Evolutionary conservation across 2,329 filamentous ascomycete genomes (phyloP).

Genomic region (Trichophyton schoenleinii): DNA sequence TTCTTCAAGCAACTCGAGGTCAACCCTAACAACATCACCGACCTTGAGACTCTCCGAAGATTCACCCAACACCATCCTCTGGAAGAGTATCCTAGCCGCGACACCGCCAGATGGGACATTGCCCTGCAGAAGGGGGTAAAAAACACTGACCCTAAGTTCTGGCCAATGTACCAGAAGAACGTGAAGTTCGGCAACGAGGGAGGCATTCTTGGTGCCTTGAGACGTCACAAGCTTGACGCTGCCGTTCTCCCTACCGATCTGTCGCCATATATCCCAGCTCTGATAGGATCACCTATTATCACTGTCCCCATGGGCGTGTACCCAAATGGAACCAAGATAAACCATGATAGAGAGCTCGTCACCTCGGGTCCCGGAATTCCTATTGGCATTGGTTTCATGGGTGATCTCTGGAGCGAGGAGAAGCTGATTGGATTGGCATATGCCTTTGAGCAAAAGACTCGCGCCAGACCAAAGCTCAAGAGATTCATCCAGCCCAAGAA

Average conservation of each 20-base stretch:
- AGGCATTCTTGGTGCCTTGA: conserved; percentile 49
- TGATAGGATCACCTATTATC: conserved; percentile 49
- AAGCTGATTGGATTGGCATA: conserved; percentile 53
- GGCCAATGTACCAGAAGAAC: conserved; percentile 43
- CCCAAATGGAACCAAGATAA: conserved; percentile 37
- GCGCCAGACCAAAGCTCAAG: conserved; percentile 35
- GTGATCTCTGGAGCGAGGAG: conserved; percentile 48
- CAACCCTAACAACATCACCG: conserved; percentile 46
- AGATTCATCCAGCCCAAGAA: conserved; percentile 39
- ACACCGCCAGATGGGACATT: conserved; percentile 46
- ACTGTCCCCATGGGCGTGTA: conserved; percentile 51
- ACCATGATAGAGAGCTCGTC: conserved; percentile 41
- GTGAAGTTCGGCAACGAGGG: conserved; percentile 45
- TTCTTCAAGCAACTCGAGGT: conserved; percentile 46
- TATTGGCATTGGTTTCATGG: conserved; percentile 54
- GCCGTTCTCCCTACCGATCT: conserved; percentile 47
- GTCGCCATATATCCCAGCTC: conserved; percentile 38
- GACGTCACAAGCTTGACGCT: conserved; percentile 46
- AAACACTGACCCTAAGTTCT: conserved; percentile 47
- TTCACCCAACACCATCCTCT: conserved; percentile 43
- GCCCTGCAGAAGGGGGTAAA: conserved; percentile 42
- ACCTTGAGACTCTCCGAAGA: conserved; percentile 39
- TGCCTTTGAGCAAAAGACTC: conserved; percentile 53
- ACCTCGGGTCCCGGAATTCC: conserved; percentile 42
- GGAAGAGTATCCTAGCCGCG: conserved; percentile 50